Percentiles rank a stretch among this genome's conserved stretches.
phyloP scores from a whole-genome alignment of 805 yeast genomes.

The Gaillardinia entomophila region DNA sequence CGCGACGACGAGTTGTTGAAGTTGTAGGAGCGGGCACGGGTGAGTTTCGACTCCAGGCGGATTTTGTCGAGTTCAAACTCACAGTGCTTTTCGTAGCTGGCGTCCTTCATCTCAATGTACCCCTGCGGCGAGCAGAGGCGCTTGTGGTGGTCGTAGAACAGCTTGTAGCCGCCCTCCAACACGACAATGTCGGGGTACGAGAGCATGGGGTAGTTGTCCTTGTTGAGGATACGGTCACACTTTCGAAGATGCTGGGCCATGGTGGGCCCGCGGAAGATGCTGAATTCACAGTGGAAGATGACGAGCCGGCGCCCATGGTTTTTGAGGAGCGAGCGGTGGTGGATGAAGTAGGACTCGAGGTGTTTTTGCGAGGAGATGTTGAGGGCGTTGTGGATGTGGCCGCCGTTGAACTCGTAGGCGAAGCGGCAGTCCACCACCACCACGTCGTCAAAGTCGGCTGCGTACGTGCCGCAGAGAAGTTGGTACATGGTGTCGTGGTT shows the following conservation, averaged over 20 bases:
- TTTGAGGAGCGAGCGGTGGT: conserved; percentile 15
- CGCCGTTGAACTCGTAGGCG: conserved; percentile 87
- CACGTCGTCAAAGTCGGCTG: conserved; percentile 48
- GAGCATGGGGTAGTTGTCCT: conserved; percentile 71
- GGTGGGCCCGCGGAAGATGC: conserved; percentile 88
- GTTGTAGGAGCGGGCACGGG: conserved; percentile 33
- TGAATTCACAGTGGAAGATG: conserved; percentile 92
- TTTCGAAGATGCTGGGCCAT: conserved; percentile 84
- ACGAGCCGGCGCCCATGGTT: conserved; percentile 41
- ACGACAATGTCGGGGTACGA: conserved; percentile 86
- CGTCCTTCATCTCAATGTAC: conserved; percentile 77
- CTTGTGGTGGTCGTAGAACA: conserved; percentile 57
- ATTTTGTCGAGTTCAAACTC: conserved; percentile 42
- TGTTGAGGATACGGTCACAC: conserved; percentile 71
- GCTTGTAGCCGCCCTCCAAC: conserved; percentile 86
- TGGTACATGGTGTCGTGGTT: conserved; percentile 51
- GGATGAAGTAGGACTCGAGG: conserved; percentile 51
- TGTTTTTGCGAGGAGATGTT: conserved; percentile 69
- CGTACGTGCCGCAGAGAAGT: conserved; percentile 49
- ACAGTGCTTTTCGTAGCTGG: conserved; percentile 31
- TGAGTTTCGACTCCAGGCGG: conserved; percentile 36
- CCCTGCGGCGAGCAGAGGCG: conserved; percentile 66
- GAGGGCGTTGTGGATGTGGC: conserved; percentile 81
- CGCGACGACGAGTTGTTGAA: conserved; percentile 3
- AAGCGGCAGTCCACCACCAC: conserved; percentile 84